Evolutionary conservation across 192 early-diverging fungal genomes (phyloP), one percentile per base, ranked within the genome.

Genomic region (Glomus cerebriforme): DNA sequence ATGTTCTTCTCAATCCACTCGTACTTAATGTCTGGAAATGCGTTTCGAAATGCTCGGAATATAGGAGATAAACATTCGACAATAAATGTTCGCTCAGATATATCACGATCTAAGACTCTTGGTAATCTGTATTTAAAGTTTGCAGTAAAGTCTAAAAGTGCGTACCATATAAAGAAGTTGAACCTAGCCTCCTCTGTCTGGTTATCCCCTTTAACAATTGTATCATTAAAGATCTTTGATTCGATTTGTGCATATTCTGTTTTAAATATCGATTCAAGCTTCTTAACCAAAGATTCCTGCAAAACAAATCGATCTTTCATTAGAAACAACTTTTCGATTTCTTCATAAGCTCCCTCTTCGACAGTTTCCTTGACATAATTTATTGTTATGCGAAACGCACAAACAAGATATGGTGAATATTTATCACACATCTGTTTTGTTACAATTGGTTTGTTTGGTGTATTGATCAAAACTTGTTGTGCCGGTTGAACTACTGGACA

Each of bases 1-100:
- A 74, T 54, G 4, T 74, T 8, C 54, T 59, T 74, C n/a, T 74
- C 31, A 2, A 74, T 60, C 73, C 73, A 74, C 7, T 35, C 32
- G 17, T 74, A 74, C 27, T 74, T 74, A 19, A 43, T 29, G 9
- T 75, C 73, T 1, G 29, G 17, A 35, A 75, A 62, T 37, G 59
- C 58, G 29, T 75, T 75, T 58, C 32, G 15, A 22, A 75, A 62
- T 3, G 59, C 24, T 7, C 0, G 58, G 13, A 75, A 27, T 1
- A 75, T 75, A 12, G 58, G 58, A 29, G 32, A 75, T 26, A 75
- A 3, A 27, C 0, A 58, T 62, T 75, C 32, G 13, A 59, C 4
- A 22, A 62, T 75, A 35, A 59, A 75, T 1, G 73, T 26, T 10
- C 17, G 7, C 58, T 75, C 73, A 27, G 2, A 37, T 9, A 75